These are phyloP conservation scores for Hordeum marinum DNA, from an alignment of 176 grass and related monocot genomes.

Conservation along the genomic window DNA sequence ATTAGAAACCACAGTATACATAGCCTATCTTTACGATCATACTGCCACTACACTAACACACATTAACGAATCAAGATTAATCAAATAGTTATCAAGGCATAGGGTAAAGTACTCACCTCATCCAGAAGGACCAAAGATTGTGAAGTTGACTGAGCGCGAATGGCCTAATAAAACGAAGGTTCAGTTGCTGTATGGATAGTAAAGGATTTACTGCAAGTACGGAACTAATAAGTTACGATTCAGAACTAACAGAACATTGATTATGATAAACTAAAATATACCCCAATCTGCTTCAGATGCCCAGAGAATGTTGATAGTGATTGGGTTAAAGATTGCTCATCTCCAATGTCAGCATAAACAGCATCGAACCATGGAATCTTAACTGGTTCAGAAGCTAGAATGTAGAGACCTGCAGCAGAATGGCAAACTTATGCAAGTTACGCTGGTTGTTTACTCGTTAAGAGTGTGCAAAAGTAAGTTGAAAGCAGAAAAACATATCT, in stretches of 20 bases:
- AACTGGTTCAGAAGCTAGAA: slow-evolving; percentile 74
- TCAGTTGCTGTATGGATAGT: slow-evolving; percentile 14
- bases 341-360: slow-evolving; percentile 84
- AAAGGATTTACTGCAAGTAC: slow-evolving; percentile 10
- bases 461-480: neutral
- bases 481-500: neutral
- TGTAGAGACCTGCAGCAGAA: slow-evolving; percentile 60
- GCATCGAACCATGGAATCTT: slow-evolving; percentile 87
- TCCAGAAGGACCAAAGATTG: slow-evolving; percentile 75
- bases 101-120: slow-evolving; percentile 46
- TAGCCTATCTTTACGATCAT: neutral
- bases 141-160: slow-evolving; percentile 48
- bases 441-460: neutral
- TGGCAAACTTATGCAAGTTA: slow-evolving; percentile 21
- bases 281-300: slow-evolving; percentile 71
- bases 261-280: slow-evolving; percentile 34
- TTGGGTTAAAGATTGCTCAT: slow-evolving; percentile 77
- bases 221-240: neutral
- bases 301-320: slow-evolving; percentile 86
- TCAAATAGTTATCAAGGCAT: slow-evolving; percentile 3
- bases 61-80: neutral
- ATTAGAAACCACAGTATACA: neutral
- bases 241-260: neutral
- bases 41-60: slow-evolving; percentile 1
- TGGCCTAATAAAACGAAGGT: slow-evolving; percentile 38